phyloP scores from a whole-genome alignment of 495 filamentous ascomycete species.

The Tuber umbilicatum region DNA sequence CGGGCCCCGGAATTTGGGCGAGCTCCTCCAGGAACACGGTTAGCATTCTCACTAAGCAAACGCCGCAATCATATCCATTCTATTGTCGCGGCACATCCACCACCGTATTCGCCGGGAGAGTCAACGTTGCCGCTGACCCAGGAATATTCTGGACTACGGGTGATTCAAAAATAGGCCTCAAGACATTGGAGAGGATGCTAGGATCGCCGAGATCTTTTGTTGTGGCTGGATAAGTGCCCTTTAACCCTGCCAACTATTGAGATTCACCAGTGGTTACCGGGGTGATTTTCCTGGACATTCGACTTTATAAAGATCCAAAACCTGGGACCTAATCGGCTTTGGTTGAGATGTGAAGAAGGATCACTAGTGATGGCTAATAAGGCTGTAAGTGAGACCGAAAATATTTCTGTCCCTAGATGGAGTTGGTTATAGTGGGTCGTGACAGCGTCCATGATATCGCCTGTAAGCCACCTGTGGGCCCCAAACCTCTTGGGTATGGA shows the following conservation, averaged over 20 bases:
- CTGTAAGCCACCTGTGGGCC: background rate
- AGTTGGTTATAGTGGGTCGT: background rate
- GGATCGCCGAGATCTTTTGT: background rate
- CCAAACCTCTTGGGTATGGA: background rate
- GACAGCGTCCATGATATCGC: conserved; percentile 1
- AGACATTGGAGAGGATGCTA: background rate
- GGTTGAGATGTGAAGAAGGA: background rate
- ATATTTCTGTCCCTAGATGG: background rate
- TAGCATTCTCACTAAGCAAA: background rate
- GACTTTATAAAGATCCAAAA: no score
- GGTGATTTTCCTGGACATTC: no score
- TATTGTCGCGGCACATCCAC: no score
- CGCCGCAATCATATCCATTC: no score
- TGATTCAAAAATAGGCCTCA: no score
- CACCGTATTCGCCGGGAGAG: no score
- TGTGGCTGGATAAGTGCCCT: background rate
- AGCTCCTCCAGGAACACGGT: conserved; percentile 6
- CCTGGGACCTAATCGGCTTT: background rate
- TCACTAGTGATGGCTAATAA: background rate
- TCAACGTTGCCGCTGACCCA: no score
- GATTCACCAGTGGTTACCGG: no score
- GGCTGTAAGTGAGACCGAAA: no score
- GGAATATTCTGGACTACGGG: no score
- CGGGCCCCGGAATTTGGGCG: background rate
- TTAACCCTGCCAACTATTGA: no score